phyloP scores from a whole-genome alignment of 1,284 basidiomycete species.

The Termitomyces sp. region DNA sequence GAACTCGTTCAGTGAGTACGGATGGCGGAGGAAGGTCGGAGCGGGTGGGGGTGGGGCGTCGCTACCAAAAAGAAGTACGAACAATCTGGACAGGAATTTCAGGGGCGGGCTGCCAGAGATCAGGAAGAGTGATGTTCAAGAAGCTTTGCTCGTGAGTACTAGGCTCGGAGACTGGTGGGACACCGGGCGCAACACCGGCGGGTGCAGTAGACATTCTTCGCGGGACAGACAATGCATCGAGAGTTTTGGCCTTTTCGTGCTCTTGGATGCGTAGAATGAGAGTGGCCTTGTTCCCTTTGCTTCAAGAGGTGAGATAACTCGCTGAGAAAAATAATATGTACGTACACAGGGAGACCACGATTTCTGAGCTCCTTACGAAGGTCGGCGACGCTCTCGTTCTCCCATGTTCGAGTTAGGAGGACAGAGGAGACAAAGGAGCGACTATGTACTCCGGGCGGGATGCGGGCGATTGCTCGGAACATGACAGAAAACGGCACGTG shows the following conservation, averaged over 20 bases:
- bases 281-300: conserved; percentile 55
- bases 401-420: conserved; percentile 60
- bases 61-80: conserved; percentile 30
- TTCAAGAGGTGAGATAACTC: conserved; percentile 20
- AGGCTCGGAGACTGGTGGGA: conserved; percentile 29
- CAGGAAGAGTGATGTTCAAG: conserved; percentile 53
- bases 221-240: conserved; percentile 12
- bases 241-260: conserved; percentile 34
- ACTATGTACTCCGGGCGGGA: conserved; percentile 22
- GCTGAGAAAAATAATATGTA: conserved; percentile 16
- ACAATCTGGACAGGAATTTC: conserved; percentile 56
- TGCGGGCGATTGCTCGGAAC: conserved; percentile 2
- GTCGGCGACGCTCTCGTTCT: conserved; percentile 54
- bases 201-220: conserved; percentile 33
- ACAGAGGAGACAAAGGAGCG: conserved; percentile 58
- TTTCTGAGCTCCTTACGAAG: conserved; percentile 62
- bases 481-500: not conserved
- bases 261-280: conserved; percentile 52
- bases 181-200: conserved; percentile 31
- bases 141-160: conserved; percentile 24
- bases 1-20: conserved; percentile 73
- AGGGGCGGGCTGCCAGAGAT: conserved; percentile 40
- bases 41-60: conserved; percentile 37
- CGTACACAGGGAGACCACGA: conserved; percentile 63
- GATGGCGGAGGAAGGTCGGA: conserved; percentile 42